Evolutionary conservation across 2,329 filamentous ascomycete genomes (phyloP).

Genomic region (Chrysosporium queenslandicum): DNA sequence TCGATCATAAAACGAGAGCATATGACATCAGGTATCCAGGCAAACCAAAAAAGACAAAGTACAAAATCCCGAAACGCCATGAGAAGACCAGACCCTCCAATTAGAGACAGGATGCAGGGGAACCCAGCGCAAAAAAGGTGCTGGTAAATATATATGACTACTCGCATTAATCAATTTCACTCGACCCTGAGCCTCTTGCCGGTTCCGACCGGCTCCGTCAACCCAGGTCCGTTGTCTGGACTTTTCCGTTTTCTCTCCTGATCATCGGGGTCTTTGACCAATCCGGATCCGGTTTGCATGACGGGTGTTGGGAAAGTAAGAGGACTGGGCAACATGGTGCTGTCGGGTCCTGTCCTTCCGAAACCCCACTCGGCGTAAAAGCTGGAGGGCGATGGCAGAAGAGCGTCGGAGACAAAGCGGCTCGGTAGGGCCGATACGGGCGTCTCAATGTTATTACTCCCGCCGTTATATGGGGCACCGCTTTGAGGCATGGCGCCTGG

Average conservation of each 20-base stretch:
- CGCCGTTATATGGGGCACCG: conserved; percentile 33
- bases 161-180: conserved; percentile 1
- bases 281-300: conserved; percentile 32
- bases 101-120: neutral
- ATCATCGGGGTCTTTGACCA: conserved; percentile 33
- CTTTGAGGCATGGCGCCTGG: conserved; percentile 41
- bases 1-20: no score
- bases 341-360: conserved; percentile 51
- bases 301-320: conserved; percentile 81
- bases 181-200: conserved; percentile 33
- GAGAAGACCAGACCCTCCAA: neutral
- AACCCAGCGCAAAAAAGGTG: neutral
- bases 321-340: conserved; percentile 82
- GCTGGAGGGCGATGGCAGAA: conserved; percentile 79
- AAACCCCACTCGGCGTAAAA: conserved; percentile 92
- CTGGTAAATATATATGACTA: neutral
- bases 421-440: conserved; percentile 91
- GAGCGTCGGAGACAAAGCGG: conserved; percentile 76
- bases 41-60: neutral
- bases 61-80: neutral
- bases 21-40: neutral
- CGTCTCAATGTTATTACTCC: conserved; percentile 49
- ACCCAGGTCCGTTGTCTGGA: conserved; percentile 30
- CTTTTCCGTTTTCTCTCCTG: conserved; percentile 38
- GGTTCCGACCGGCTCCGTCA: conserved; percentile 22